phyloP scores from a whole-genome alignment of 768 basidiomycete genomes.

The Boletus pseudo-olivaceus region DNA sequence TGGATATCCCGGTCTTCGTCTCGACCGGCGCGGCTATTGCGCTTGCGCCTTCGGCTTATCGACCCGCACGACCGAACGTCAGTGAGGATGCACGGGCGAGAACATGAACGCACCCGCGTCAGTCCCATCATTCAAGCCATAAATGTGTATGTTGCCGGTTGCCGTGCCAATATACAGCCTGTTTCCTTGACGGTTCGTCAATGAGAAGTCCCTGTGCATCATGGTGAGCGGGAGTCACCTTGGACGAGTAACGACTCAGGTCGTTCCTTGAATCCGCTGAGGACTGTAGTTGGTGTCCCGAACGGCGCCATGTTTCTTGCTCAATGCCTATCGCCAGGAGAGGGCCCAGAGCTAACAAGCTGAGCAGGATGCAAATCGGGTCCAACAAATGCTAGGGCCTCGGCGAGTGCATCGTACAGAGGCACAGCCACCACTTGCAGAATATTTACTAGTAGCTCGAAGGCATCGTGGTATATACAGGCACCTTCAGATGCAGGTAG shows the following conservation, averaged over 20 bases:
- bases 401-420: background rate
- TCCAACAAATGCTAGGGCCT: background rate
- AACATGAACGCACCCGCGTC: slow-evolving; percentile 36
- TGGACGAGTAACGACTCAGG: slow-evolving; percentile 32
- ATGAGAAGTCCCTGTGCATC: background rate
- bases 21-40: slow-evolving; percentile 45
- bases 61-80: background rate
- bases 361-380: background rate
- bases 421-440: slow-evolving; percentile 6
- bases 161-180: slow-evolving; percentile 62
- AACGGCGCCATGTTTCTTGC: slow-evolving; percentile 33
- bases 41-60: slow-evolving; percentile 5
- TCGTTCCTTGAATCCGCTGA: slow-evolving; percentile 36
- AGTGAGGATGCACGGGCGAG: slow-evolving; percentile 26
- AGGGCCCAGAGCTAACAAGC: background rate
- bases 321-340: background rate
- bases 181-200: slow-evolving; percentile 38
- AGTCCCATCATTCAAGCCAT: slow-evolving; percentile 39
- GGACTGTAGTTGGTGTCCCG: slow-evolving; percentile 19
- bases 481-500: background rate
- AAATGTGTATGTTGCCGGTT: slow-evolving; percentile 53
- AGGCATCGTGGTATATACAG: background rate
- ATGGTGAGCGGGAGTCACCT: slow-evolving; percentile 14
- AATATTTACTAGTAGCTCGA: background rate
- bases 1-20: slow-evolving; percentile 59